Percentiles rank a stretch among this genome's conserved stretches.
Evolutionary conservation across 371 early-diverging fungal genomes (phyloP).

Genomic region (Zopfochytrium polystomum): DNA sequence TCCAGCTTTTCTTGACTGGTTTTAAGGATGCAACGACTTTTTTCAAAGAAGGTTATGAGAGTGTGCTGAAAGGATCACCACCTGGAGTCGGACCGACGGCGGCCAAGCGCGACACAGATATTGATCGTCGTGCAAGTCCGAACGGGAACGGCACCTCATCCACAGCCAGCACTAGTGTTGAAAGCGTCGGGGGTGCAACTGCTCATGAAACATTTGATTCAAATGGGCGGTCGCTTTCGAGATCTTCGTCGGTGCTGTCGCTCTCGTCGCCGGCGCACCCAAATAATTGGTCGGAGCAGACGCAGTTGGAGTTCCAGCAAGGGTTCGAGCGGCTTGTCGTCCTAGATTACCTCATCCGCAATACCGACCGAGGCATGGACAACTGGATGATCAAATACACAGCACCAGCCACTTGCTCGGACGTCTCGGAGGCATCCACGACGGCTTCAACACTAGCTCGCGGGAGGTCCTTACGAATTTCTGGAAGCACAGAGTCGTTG

Average conservation of each 20-base stretch:
- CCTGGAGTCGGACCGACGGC: too few species aligned
- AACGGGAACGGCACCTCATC: too few species aligned
- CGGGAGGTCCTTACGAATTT: too few species aligned
- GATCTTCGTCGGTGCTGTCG: constrained; percentile 7
- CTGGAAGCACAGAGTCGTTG: too few species aligned
- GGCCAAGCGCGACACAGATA: too few species aligned
- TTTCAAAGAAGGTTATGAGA: constrained; percentile 51
- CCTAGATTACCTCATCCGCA: constrained; percentile 85
- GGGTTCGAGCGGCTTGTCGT: constrained; percentile 82
- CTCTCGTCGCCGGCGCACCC: constrained; percentile 27
- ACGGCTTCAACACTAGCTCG: constrained; percentile 1
- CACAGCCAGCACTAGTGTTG: too few species aligned
- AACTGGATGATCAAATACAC: constrained; percentile 82
- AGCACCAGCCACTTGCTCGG: neutral
- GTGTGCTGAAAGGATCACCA: too few species aligned
- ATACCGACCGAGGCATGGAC: constrained; percentile 86
- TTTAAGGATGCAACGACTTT: constrained; percentile 81
- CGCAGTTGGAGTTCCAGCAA: constrained; percentile 69
- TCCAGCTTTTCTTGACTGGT: constrained; percentile 80
- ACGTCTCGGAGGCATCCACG: constrained; percentile 27
- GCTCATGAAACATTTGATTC: neutral
- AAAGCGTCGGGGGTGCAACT: neutral
- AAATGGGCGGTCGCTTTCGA: neutral
- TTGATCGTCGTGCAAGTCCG: too few species aligned
- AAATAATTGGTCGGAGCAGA: constrained; percentile 58